Conservation (phyloP, 768 basidiomycete genomes). For the Naganishia vishniacii region DNA sequence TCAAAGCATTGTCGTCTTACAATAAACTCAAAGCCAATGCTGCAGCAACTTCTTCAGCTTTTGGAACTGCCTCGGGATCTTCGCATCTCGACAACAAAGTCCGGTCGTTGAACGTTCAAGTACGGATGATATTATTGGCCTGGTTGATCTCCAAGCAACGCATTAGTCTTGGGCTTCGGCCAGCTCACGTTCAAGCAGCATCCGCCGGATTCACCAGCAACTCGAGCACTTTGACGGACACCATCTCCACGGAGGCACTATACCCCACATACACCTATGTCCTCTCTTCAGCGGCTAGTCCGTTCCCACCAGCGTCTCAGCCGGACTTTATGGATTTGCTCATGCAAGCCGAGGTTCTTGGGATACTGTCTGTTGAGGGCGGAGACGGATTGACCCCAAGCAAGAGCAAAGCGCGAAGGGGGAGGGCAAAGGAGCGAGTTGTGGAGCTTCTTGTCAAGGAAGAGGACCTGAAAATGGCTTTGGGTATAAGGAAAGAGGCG, state of each 20-base stretch:
- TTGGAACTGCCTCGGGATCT: not conserved
- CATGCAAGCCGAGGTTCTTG: conserved; percentile 45
- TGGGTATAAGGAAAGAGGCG: conserved; percentile 10
- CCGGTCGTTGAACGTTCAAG: conserved; percentile 46
- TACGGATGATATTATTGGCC: conserved; percentile 47
- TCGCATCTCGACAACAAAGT: conserved; percentile 40
- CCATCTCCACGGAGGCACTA: conserved; percentile 31
- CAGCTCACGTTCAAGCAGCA: conserved; percentile 15
- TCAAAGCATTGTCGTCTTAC: conserved; percentile 46
- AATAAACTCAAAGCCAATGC: conserved; percentile 42
- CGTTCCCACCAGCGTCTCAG: conserved; percentile 44
- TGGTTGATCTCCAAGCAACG: conserved; percentile 36
- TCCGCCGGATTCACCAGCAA: conserved; percentile 5
- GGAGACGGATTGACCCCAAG: conserved; percentile 5
- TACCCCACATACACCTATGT: conserved; percentile 46
- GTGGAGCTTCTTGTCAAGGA: conserved; percentile 27
- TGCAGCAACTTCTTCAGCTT: conserved; percentile 25
- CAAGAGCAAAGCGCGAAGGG: conserved; percentile 11
- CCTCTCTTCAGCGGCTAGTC: conserved; percentile 38
- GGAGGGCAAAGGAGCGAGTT: conserved; percentile 16
- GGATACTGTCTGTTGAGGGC: conserved; percentile 37
- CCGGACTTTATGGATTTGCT: conserved; percentile 48
- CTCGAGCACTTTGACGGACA: not conserved
- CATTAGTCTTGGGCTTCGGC: conserved; percentile 17
- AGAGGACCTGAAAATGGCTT: conserved; percentile 20